These are phyloP conservation scores for Syzygium jambos DNA, from an alignment of 345 rosid genomes.

Conservation along the genomic window DNA sequence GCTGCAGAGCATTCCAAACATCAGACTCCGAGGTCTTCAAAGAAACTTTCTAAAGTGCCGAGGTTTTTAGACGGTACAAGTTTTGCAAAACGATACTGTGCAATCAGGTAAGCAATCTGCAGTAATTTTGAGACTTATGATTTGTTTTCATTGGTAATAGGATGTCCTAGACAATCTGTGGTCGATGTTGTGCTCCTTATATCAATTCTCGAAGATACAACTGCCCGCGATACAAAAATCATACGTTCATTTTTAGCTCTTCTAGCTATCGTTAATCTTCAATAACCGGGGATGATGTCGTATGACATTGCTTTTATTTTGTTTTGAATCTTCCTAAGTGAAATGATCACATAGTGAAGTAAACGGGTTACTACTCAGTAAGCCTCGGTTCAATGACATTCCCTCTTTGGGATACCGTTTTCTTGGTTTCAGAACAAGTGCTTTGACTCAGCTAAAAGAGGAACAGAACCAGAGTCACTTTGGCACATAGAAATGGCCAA, in stretches of 20 bases:
- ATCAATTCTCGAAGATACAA: neutral
- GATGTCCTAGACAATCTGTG: neutral
- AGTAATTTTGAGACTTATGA: neutral
- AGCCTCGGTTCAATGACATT: neutral
- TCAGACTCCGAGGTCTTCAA: neutral
- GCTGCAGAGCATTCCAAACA: neutral
- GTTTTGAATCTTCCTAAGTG: neutral
- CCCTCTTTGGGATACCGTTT: neutral
- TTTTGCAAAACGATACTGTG: neutral
- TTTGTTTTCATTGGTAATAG: neutral
- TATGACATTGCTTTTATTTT: neutral
- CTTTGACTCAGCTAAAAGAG: neutral
- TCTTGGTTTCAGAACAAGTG: neutral
- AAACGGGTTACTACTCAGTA: neutral
- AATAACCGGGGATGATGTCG: neutral
- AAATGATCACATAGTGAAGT: neutral
- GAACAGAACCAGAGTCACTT: neutral
- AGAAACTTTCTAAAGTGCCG: neutral
- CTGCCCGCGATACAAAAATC: neutral
- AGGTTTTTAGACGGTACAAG: neutral
- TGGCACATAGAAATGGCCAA: neutral
- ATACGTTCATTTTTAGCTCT: neutral
- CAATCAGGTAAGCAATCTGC: neutral
- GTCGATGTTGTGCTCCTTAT: neutral
- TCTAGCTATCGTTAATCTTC: neutral